Evolutionary conservation across 495 filamentous ascomycete genomes (phyloP).

Genomic region (Thermochaetoides thermophila): DNA sequence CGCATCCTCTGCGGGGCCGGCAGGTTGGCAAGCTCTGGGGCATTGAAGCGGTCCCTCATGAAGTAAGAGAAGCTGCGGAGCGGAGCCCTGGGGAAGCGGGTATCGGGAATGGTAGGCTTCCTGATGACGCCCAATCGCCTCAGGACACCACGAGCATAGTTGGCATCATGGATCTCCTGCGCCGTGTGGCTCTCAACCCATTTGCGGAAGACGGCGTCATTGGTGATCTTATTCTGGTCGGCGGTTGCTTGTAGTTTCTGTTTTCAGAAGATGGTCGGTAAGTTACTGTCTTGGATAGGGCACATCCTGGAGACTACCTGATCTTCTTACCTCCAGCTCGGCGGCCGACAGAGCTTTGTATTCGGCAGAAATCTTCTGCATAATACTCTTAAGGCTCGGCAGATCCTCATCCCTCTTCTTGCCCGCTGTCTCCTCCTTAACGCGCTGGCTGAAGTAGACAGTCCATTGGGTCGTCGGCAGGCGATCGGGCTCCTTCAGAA

Average conservation of each 20-base stretch:
- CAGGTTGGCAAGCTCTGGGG: conserved; percentile 33
- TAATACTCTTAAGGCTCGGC: neutral
- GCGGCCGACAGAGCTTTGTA: conserved; percentile 17
- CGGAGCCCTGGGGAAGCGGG: conserved; percentile 43
- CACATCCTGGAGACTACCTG: neutral
- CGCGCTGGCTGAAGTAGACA: conserved; percentile 8
- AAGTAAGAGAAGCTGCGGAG: too few species aligned
- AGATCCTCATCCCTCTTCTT: too few species aligned
- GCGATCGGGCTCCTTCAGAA: conserved; percentile 15
- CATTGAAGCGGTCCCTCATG: conserved; percentile 25
- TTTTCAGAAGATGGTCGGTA: conserved; percentile 1
- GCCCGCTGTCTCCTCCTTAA: neutral
- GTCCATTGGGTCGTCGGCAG: conserved; percentile 9
- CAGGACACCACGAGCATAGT: conserved; percentile 43
- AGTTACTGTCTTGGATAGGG: neutral
- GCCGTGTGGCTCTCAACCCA: conserved; percentile 49
- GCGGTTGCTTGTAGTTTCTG: conserved; percentile 32
- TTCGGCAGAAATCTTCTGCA: conserved; percentile 1
- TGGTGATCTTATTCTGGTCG: conserved; percentile 30
- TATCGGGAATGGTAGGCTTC: conserved; percentile 32
- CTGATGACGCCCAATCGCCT: conserved; percentile 8
- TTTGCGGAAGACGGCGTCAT: conserved; percentile 29
- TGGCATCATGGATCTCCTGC: conserved; percentile 44
- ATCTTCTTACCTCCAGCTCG: conserved; percentile 17
- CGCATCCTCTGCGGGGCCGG: conserved; percentile 13